A percentile compares a stretch with the other conserved stretches of the same genome.
Conservation (phyloP, 352 stramenopile genomes). For the Pythium pyrilobum region DNA sequence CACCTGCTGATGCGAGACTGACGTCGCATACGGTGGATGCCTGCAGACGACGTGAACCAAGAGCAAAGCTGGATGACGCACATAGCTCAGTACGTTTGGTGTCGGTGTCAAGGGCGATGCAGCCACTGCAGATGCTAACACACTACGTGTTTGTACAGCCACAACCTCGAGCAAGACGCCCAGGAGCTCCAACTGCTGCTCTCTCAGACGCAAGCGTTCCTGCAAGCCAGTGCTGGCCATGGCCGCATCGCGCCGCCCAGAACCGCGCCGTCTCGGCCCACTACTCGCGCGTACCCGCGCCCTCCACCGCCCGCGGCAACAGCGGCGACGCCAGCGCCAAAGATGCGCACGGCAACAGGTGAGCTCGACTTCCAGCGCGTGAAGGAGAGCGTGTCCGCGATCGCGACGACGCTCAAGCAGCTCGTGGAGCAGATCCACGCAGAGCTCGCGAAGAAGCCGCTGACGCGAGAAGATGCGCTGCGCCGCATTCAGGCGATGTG, state of each 20-base stretch:
- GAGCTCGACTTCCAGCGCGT: slow-evolving; percentile 42
- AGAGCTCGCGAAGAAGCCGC: slow-evolving; percentile 35
- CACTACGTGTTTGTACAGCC: slow-evolving; percentile 20
- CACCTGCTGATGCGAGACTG: too few species aligned
- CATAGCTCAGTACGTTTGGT: slow-evolving; percentile 32
- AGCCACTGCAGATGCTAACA: neutral
- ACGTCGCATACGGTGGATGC: too few species aligned
- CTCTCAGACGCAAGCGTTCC: slow-evolving; percentile 35
- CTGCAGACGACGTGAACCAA: slow-evolving; percentile 41
- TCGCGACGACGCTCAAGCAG: slow-evolving; percentile 36
- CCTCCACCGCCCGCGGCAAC: neutral
- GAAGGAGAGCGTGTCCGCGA: slow-evolving; percentile 26
- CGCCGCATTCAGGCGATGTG: slow-evolving; percentile 75
- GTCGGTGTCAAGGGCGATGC: neutral
- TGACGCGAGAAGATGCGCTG: slow-evolving; percentile 54
- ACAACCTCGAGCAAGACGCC: slow-evolving; percentile 62
- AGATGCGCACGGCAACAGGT: slow-evolving; percentile 7
- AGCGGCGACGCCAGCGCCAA: neutral
- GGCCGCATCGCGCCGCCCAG: too few species aligned
- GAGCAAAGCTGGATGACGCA: slow-evolving; percentile 62
- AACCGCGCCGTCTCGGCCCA: too few species aligned
- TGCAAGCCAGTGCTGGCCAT: too few species aligned
- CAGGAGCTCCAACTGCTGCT: slow-evolving; percentile 55
- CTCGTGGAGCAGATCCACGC: slow-evolving; percentile 41
- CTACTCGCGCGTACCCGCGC: too few species aligned